These are phyloP conservation scores for Yamadazyma blattariae DNA, from an alignment of 1,139 yeast genomes.

Conservation along the genomic window DNA sequence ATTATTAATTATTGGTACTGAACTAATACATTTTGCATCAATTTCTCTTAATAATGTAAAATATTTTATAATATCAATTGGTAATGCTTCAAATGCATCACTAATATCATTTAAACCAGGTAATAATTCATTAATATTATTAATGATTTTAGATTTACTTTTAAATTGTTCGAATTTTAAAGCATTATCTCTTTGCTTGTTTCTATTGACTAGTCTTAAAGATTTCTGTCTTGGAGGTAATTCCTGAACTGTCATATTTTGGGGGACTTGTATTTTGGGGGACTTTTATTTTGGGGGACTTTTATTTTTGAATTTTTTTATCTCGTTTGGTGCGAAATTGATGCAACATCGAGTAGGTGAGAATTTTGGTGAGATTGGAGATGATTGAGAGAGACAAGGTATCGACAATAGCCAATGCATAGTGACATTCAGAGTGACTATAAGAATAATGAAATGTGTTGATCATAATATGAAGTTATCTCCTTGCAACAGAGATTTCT, in stretches of 20 bases:
- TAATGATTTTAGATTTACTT: slow-evolving; percentile 31
- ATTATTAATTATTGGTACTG: slow-evolving; percentile 64
- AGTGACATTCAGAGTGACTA: no score
- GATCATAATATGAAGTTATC: no score
- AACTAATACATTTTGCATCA: slow-evolving; percentile 85
- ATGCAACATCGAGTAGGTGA: no score
- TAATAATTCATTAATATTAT: slow-evolving; percentile 46
- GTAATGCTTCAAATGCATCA: slow-evolving; percentile 91
- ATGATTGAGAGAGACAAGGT: no score
- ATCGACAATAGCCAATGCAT: no score
- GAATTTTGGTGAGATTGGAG: no score
- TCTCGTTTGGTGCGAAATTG: no score
- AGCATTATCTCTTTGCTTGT: slow-evolving; percentile 17
- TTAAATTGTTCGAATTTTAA: slow-evolving; percentile 34
- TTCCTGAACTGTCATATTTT: slow-evolving; percentile 35
- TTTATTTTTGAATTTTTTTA: no score
- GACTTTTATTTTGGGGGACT: background rate
- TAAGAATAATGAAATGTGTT: no score
- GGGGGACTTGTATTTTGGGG: slow-evolving; percentile 2
- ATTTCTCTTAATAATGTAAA: slow-evolving; percentile 88
- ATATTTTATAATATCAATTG: slow-evolving; percentile 77
- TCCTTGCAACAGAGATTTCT: no score
- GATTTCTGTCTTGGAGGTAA: slow-evolving; percentile 50
- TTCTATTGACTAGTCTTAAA: slow-evolving; percentile 40
- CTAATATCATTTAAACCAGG: slow-evolving; percentile 91